Evolutionary conservation across 768 basidiomycete species (phyloP).

Genomic region (Strobilomyces confusus): DNA sequence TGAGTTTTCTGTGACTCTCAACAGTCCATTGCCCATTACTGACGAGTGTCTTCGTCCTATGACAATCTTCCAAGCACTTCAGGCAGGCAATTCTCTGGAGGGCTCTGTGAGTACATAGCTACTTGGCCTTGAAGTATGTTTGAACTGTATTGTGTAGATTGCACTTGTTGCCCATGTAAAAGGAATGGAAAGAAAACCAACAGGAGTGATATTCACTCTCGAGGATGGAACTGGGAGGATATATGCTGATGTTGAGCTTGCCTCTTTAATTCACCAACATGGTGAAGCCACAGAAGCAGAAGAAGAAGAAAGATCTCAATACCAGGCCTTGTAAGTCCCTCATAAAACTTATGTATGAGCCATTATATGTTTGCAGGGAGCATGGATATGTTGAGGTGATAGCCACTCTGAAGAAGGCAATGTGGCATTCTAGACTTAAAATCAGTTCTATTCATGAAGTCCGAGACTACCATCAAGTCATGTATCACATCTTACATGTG

Average conservation of each 20-base stretch:
- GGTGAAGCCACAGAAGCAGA: constrained; percentile 1
- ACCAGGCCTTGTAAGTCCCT: constrained; percentile 10
- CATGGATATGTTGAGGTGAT: constrained; percentile 18
- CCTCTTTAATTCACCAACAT: neutral
- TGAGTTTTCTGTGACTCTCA: constrained; percentile 1
- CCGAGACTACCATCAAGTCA: constrained; percentile 22
- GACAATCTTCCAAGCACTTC: constrained; percentile 50
- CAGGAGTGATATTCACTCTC: constrained; percentile 17
- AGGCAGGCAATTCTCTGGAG: constrained; percentile 43
- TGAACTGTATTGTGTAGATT: constrained; percentile 29
- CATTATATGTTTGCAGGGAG: constrained; percentile 10
- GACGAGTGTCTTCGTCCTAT: constrained; percentile 36
- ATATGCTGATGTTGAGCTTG: constrained; percentile 1
- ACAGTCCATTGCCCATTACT: neutral
- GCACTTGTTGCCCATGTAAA: constrained; percentile 46
- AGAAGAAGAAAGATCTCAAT: constrained; percentile 9
- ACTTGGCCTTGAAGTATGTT: constrained; percentile 22
- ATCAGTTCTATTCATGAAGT: constrained; percentile 16
- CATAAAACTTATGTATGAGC: neutral
- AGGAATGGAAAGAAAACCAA: constrained; percentile 12
- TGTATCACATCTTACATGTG: constrained; percentile 25
- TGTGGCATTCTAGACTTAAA: neutral
- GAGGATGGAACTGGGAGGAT: constrained; percentile 39
- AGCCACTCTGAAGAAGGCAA: neutral
- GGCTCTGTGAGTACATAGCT: constrained; percentile 25